Evolutionary conservation across 1,139 yeast species (phyloP).

Genomic region (Taphrina sp.): DNA sequence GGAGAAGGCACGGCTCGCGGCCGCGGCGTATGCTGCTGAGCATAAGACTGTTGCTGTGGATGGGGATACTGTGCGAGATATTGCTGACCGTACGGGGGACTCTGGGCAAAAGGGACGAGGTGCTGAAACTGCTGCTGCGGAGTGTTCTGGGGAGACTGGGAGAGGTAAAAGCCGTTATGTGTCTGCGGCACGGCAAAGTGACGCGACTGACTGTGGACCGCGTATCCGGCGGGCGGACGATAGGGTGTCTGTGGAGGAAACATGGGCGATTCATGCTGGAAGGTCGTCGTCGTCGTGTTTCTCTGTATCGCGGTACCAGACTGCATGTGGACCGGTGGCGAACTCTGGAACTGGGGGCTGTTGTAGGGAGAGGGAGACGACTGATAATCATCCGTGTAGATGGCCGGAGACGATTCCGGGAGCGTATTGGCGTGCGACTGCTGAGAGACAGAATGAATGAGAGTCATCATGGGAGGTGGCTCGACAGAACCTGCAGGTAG

Average conservation of each 20-base stretch:
- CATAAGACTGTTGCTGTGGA: background rate
- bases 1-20: background rate
- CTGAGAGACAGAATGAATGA: constrained; percentile 14
- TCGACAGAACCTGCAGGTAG: constrained; percentile 1
- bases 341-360: constrained; percentile 25
- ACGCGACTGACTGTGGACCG: constrained; percentile 2
- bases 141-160: background rate
- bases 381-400: constrained; percentile 27
- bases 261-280: constrained; percentile 9
- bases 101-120: constrained; percentile 1
- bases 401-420: constrained; percentile 25
- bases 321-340: constrained; percentile 23
- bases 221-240: constrained; percentile 12
- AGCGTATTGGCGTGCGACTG: constrained; percentile 24
- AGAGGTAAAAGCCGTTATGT: constrained; percentile 6
- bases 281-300: background rate
- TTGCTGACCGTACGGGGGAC: background rate
- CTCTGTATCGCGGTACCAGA: background rate
- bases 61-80: background rate
- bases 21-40: background rate
- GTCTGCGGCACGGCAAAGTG: constrained; percentile 2
- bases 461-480: constrained; percentile 23
- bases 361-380: constrained; percentile 26
- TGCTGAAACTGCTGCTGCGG: background rate
- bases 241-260: constrained; percentile 16